Base-by-base conservation (phyloP, 202 grass and related monocot species). In the Bolboschoenoplectus hybrid region DNA sequence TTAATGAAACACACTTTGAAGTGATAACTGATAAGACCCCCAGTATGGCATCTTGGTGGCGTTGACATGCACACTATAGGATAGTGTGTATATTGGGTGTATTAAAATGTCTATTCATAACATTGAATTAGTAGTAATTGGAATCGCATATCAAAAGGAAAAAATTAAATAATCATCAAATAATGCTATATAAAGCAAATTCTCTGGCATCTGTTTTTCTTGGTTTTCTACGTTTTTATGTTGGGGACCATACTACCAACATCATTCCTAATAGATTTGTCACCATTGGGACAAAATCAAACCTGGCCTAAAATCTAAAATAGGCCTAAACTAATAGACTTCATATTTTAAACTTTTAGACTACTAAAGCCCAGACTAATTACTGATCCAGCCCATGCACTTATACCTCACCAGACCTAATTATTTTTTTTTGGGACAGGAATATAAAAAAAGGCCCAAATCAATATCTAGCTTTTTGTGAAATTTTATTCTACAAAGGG, bases 201-300 rank as follows among this genome's bases (percentile, higher is more conserved):
- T 79, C 75, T 58, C 32, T 34, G 52, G 52, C 52, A 34, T 41
- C 1, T 40, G 7, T 79, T 77, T 79, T 60, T 79, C 75, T 58
- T 60, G 34, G 52, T 79, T 58, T 58, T 58, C 52, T 79, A 79
- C 41, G 75, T 79, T 79, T 60, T 78, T 79, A 43, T 58, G 52
- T 79, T 57, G 75, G 75, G 74, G 75, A 79, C 52, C 75, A 79
- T 79, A 60, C 58, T 60, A 79, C 41, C 75, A 79, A 79, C 13
- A 79, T 2, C 13, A 7, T 78, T 40, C 34, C 26, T 34, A 53
- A 53, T 76, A 53, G 72, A 53, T 74, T 9, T 44, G 13, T 70
- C 7, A n/a, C 12, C 3, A 50, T 53, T 52, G 20, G 9, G 9
- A 75, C 71, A 52, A 75, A 75, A 52, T 10, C 20, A 14, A 75